Base-by-base conservation (phyloP, 371 early-diverging fungal genomes). In the Mucor indicus region DNA sequence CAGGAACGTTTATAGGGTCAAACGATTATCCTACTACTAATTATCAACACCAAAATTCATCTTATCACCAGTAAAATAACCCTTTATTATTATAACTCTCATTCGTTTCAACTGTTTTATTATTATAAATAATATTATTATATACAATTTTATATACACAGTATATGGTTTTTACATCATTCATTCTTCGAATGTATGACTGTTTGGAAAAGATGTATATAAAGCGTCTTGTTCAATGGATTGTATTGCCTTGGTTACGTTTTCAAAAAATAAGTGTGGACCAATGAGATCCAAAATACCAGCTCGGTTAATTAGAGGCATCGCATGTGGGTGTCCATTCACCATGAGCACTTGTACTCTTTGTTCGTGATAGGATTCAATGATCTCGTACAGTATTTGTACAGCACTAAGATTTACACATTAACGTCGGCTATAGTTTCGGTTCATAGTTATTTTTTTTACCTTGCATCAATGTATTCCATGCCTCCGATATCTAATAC, bases 401-500 rank as follows among this genome's bases (percentile, higher is more conserved):
- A 86, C 84, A 11, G 94, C 93, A 55, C 87, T 88, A n/a, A n/a
- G n/a, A n/a, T n/a, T n/a, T n/a, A 52, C 25, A 49, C 1, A n/a
- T 50, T 20, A 24, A 16, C 16, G 12, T 12, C 22, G 47, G 37
- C 2, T 9, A 48, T 25, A 43, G 10, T 21, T 15, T 42, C 24
- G 11, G 35, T 39, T 16, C 12, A 12, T 6, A 16, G 11, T 15
- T 11, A 9, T 25, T 32, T 27, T 45, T 32, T 38, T 48, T 67
- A 70, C 83, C 85, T 87, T 33, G 93, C 93, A 69, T 95, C 95
- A 45, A 95, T 72, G 4, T 60, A 75, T 7, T 84, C 78, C 83
- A 95, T 87, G 33, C 85, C 81, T 29, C 82, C 85, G n/a, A 91
- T 68, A 62, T 94, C 93, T 64, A 94, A 90, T 22, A 94, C 76